Percentiles rank a stretch among this genome's conserved stretches.
phyloP scores from a whole-genome alignment of 345 rosid genomes.

The Populus simonii region DNA sequence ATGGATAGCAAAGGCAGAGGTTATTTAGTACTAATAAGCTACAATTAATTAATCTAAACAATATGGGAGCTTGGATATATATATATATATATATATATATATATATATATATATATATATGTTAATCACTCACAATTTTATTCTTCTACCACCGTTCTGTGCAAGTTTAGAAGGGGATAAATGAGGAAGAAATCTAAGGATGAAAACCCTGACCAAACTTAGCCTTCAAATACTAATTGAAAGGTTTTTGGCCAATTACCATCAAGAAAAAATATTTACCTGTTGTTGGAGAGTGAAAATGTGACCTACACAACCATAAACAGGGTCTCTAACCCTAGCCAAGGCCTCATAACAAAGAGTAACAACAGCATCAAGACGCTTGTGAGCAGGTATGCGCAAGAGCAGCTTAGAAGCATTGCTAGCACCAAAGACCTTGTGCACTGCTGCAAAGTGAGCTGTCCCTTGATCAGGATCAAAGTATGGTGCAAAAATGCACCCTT shows the following conservation, averaged over 20 bases:
- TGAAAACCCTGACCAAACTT: neutral
- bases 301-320: constrained; percentile 75
- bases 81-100: neutral
- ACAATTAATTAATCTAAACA: neutral
- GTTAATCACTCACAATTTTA: no score
- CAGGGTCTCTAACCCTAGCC: constrained; percentile 80
- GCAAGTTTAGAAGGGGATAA: neutral
- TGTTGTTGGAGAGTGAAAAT: constrained; percentile 81
- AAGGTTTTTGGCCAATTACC: neutral
- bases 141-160: neutral
- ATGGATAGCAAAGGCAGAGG: neutral
- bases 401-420: constrained; percentile 89
- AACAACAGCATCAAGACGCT: constrained; percentile 71
- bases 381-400: constrained; percentile 50
- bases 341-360: constrained; percentile 81
- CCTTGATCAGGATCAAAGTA: constrained; percentile 90
- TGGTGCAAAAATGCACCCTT: constrained; percentile 81
- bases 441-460: constrained; percentile 70
- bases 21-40: neutral
- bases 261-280: constrained; percentile 16
- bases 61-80: neutral
- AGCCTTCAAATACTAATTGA: neutral
- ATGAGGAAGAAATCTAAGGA: neutral
- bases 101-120: neutral
- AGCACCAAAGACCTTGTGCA: constrained; percentile 90